A percentile compares a stretch with the other conserved stretches of the same genome.
Evolutionary conservation across 768 basidiomycete species (phyloP).

Genomic region (Coprinopsis strossmayeri): DNA sequence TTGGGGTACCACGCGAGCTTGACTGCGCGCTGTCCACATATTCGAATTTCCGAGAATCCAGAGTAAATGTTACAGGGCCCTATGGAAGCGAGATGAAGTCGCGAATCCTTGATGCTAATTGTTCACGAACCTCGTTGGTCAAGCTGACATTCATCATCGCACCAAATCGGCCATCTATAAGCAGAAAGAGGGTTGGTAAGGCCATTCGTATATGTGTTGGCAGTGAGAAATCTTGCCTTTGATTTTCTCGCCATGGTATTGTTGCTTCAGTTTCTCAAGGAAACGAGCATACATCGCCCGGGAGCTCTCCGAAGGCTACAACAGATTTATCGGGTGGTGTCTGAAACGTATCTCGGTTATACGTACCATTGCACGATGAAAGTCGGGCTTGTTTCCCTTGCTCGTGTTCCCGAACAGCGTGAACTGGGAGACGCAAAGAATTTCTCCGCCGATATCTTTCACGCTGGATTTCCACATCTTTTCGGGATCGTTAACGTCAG

Average conservation of each 20-base stretch:
- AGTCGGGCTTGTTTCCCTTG: constrained; percentile 90
- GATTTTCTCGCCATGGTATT: constrained; percentile 72
- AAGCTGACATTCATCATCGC: constrained; percentile 94
- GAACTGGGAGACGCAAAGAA: constrained; percentile 94
- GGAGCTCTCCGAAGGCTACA: constrained; percentile 60
- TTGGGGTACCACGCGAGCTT: not conserved
- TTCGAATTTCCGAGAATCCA: constrained; percentile 78
- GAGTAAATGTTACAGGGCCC: constrained; percentile 83
- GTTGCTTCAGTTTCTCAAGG: constrained; percentile 54
- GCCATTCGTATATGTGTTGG: not conserved
- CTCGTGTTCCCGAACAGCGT: constrained; percentile 81
- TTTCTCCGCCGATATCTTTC: constrained; percentile 82
- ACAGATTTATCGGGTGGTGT: not conserved
- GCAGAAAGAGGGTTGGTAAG: constrained; percentile 4
- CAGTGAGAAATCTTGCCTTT: constrained; percentile 46
- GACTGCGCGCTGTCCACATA: constrained; percentile 31
- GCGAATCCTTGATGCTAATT: too few relatives aligned
- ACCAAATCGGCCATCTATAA: constrained; percentile 91
- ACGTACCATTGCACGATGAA: constrained; percentile 84
- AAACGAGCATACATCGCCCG: constrained; percentile 67
- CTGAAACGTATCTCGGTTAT: not conserved
- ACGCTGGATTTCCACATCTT: constrained; percentile 86
- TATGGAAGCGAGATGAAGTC: too few relatives aligned
- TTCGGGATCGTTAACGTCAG: constrained; percentile 43
- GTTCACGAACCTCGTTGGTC: constrained; percentile 74